Percentiles rank a stretch among this genome's conserved stretches.
Evolutionary conservation across 306 rosid species (phyloP).

Genomic region (Dryas drummondii): DNA sequence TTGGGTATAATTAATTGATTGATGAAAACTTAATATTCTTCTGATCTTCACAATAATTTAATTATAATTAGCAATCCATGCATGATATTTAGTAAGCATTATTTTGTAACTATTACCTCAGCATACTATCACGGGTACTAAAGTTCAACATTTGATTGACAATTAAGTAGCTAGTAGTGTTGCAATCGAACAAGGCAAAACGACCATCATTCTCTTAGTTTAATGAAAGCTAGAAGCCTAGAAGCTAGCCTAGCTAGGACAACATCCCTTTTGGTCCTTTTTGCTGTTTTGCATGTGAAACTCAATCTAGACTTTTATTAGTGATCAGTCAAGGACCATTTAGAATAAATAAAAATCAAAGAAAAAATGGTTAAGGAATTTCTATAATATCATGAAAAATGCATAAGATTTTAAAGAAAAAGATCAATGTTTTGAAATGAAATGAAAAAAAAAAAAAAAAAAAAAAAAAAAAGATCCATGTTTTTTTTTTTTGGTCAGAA

Average conservation of each 20-base stretch:
- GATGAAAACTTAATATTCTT: not conserved
- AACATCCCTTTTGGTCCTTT: not conserved
- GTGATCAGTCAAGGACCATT: not conserved
- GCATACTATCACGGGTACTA: slow-evolving; percentile 4
- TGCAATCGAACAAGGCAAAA: slow-evolving; percentile 15
- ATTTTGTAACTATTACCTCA: slow-evolving; percentile 12
- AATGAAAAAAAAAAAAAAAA: too few species aligned
- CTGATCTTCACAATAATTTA: not conserved
- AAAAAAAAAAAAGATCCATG: too few species aligned
- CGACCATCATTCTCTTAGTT: not conserved
- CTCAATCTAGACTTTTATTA: not conserved
- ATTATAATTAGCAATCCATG: not conserved
- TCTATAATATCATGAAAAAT: too few species aligned
- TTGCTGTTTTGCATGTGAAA: not conserved
- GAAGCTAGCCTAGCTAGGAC: too few species aligned
- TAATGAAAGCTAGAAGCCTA: not conserved
- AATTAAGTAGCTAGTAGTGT: not conserved
- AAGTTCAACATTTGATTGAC: slow-evolving; percentile 4
- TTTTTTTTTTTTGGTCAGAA: too few species aligned
- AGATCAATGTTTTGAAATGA: too few species aligned
- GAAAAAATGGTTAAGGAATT: too few species aligned
- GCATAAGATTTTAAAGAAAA: too few species aligned
- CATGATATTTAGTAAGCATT: not conserved
- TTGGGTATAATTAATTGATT: not conserved
- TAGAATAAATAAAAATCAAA: too few species aligned